Percentiles rank a stretch among this genome's conserved stretches.
Conservation (phyloP, 2,329 filamentous ascomycete species). For the Epichloe aotearoae region DNA sequence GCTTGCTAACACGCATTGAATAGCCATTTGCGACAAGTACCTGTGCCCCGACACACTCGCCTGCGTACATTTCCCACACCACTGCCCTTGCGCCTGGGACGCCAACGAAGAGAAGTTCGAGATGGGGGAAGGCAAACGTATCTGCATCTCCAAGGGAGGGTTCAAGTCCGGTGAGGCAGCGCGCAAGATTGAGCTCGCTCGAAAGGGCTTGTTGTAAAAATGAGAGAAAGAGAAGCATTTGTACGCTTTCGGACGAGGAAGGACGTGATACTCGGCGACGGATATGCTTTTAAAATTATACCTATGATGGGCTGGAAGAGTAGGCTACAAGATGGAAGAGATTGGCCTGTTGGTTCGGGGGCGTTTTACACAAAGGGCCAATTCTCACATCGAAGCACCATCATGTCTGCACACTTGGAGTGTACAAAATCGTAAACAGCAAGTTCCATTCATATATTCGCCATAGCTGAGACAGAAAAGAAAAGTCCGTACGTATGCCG, state of each 20-base stretch:
- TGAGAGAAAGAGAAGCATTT: neutral
- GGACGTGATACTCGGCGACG: neutral
- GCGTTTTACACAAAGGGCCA: no score
- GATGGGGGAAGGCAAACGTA: constrained; percentile 53
- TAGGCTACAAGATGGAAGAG: no score
- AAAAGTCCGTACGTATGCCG: neutral
- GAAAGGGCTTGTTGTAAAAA: constrained; percentile 53
- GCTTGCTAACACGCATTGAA: neutral
- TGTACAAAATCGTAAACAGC: neutral
- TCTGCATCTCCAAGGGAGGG: constrained; percentile 65
- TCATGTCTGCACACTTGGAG: neutral
- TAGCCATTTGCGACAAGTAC: constrained; percentile 83
- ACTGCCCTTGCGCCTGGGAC: constrained; percentile 85
- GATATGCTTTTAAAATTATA: neutral
- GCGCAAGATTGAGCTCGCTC: constrained; percentile 65
- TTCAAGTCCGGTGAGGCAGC: constrained; percentile 58
- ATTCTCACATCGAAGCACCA: no score
- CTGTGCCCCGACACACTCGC: constrained; percentile 88
- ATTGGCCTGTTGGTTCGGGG: no score
- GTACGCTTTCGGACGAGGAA: neutral
- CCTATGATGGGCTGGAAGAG: no score
- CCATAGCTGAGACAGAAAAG: neutral
- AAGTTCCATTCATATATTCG: neutral
- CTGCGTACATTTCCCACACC: constrained; percentile 92
- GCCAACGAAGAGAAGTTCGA: constrained; percentile 67